These are phyloP conservation scores for Kodamaea laetipori DNA, from an alignment of 805 yeast species.

Conservation along the genomic window DNA sequence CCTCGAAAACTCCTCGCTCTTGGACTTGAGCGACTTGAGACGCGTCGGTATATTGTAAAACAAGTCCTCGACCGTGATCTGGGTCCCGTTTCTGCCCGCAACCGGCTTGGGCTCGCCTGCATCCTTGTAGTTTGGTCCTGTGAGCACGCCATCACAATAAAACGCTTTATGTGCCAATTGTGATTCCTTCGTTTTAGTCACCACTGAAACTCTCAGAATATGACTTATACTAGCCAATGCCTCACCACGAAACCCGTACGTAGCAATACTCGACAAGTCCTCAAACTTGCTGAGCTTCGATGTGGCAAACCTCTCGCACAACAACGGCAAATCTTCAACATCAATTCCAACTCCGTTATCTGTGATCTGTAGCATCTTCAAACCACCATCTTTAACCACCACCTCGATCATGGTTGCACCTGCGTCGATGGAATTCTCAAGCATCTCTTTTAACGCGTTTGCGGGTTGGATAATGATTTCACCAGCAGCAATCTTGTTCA, in stretches of 20 bases:
- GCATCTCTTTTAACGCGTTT: conserved; percentile 88
- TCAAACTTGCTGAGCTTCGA: conserved; percentile 76
- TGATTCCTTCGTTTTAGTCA: conserved; percentile 64
- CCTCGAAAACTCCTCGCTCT: conserved; percentile 72
- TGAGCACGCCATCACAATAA: conserved; percentile 68
- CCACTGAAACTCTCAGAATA: conserved; percentile 76
- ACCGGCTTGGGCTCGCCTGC: conserved; percentile 59
- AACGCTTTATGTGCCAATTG: conserved; percentile 70
- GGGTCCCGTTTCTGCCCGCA: conserved; percentile 90
- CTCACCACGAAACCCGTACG: conserved; percentile 96
- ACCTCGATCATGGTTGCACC: conserved; percentile 72
- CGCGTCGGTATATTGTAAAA: conserved; percentile 88
- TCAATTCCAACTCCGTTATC: conserved; percentile 88
- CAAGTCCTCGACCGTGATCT: conserved; percentile 79
- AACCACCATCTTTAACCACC: conserved; percentile 87
- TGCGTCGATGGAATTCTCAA: conserved; percentile 94
- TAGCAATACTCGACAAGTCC: conserved; percentile 67
- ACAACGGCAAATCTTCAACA: conserved; percentile 67
- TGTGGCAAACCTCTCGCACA: conserved; percentile 93
- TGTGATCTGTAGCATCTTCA: conserved; percentile 79
- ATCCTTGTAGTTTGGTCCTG: conserved; percentile 42
- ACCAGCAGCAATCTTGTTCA: conserved; percentile 94
- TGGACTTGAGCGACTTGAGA: conserved; percentile 60
- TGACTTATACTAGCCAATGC: conserved; percentile 95
- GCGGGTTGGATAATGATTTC: conserved; percentile 93